phyloP scores from a whole-genome alignment of 208 protist species.

The Trypanosoma lewisi region DNA sequence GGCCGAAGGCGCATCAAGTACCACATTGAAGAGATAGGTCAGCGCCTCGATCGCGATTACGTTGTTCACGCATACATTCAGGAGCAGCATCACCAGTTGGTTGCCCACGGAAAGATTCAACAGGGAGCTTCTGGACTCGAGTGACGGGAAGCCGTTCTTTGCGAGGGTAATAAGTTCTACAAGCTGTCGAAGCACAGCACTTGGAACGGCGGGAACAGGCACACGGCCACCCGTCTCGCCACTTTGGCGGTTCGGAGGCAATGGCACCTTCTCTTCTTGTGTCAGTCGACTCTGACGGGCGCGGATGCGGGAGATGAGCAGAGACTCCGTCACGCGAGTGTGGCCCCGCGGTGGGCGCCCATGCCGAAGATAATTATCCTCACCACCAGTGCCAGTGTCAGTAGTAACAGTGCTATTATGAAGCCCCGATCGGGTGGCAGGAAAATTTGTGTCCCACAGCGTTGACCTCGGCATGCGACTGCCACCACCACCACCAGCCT shows the following conservation, averaged over 20 bases:
- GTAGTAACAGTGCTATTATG: not conserved
- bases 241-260: constrained; percentile 13
- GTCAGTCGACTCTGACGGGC: constrained; percentile 10
- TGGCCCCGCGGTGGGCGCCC: constrained; percentile 10
- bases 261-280: constrained; percentile 6
- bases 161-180: constrained; percentile 22
- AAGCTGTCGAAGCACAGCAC: constrained; percentile 10
- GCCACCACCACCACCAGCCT: not conserved
- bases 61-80: constrained; percentile 17
- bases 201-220: constrained; percentile 6
- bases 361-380: not conserved
- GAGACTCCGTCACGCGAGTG: constrained; percentile 11
- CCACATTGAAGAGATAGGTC: constrained; percentile 17
- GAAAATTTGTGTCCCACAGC: too few species aligned
- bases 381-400: not conserved
- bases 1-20: constrained; percentile 1
- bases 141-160: not conserved
- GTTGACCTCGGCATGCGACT: too few species aligned
- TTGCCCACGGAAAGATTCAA: constrained; percentile 8
- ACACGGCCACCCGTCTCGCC: constrained; percentile 1
- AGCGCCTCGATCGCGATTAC: constrained; percentile 14
- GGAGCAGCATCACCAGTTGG: constrained; percentile 19
- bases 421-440: too few species aligned
- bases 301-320: constrained; percentile 12
- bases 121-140: not conserved